A percentile compares a stretch with the other conserved stretches of the same genome.
Evolutionary conservation across 768 basidiomycete genomes (phyloP).

Genomic region (Rhizopogon rudus): DNA sequence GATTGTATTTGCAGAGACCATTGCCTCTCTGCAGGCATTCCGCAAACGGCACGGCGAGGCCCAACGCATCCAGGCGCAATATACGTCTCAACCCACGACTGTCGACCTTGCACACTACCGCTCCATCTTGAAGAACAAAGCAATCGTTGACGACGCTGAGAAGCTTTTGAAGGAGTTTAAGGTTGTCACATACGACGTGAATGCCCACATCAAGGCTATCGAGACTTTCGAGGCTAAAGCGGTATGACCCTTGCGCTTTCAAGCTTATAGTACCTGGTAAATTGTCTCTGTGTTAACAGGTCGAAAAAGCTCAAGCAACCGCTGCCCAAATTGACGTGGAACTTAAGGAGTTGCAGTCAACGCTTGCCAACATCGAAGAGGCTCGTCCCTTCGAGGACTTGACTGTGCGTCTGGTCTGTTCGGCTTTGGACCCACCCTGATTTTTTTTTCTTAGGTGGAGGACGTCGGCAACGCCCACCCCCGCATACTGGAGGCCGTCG

Average conservation of each 20-base stretch:
- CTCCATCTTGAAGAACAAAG: constrained; percentile 86
- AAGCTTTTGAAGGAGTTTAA: constrained; percentile 86
- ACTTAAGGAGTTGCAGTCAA: constrained; percentile 85
- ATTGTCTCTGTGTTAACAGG: constrained; percentile 37
- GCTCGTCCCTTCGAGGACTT: constrained; percentile 97
- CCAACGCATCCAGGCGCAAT: constrained; percentile 61
- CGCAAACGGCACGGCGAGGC: constrained; percentile 94
- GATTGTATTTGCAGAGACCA: constrained; percentile 58
- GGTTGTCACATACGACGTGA: constrained; percentile 90
- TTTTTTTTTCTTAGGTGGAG: constrained; percentile 51
- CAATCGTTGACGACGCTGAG: constrained; percentile 89
- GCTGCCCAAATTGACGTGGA: constrained; percentile 87
- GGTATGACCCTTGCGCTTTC: constrained; percentile 44
- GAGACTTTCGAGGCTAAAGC: constrained; percentile 96
- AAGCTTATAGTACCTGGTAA: neutral
- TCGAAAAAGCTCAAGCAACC: constrained; percentile 86
- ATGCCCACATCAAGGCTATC: constrained; percentile 87
- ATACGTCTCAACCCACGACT: constrained; percentile 67
- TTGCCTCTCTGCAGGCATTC: constrained; percentile 88
- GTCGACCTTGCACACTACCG: constrained; percentile 93
- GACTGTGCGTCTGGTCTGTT: constrained; percentile 54
- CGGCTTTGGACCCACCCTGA: neutral
- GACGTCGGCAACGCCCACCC: constrained; percentile 93
- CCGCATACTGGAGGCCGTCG: constrained; percentile 84
- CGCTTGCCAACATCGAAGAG: constrained; percentile 94